A percentile compares a stretch with the other conserved stretches of the same genome.
These are phyloP conservation scores for Purpureocillium takamizusanense DNA, from an alignment of 2,329 filamentous ascomycete genomes.

Conservation along the genomic window DNA sequence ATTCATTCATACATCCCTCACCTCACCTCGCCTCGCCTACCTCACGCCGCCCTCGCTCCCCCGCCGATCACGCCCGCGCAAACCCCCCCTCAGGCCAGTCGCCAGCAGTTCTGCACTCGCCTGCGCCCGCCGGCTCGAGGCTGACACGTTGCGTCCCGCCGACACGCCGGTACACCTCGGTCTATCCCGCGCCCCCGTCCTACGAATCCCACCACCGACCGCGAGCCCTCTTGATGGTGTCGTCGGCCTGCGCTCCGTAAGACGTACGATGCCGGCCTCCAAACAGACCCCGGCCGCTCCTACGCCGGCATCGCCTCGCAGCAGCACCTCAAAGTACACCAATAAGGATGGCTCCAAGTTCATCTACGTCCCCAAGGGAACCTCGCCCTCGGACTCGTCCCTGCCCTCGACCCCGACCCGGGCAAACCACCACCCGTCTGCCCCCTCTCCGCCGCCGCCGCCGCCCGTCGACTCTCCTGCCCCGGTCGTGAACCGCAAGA, in stretches of 20 bases:
- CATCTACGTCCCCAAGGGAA: slow-evolving; percentile 53
- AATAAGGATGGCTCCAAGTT: slow-evolving; percentile 64
- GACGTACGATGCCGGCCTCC: slow-evolving; percentile 41
- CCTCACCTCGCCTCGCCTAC: background rate
- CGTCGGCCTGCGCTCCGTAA: slow-evolving; percentile 21
- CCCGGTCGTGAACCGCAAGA: slow-evolving; percentile 74
- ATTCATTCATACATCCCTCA: no score
- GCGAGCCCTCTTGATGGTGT: slow-evolving; percentile 27
- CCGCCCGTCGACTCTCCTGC: slow-evolving; percentile 22
- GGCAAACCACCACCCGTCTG: slow-evolving; percentile 13
- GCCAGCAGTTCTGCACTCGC: background rate
- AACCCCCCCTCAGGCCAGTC: background rate
- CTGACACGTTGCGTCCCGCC: slow-evolving; percentile 1
- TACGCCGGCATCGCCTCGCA: slow-evolving; percentile 41
- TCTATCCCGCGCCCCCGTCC: background rate
- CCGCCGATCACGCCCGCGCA: background rate
- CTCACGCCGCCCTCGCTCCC: background rate
- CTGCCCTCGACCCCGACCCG: slow-evolving; percentile 42
- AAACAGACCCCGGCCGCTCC: slow-evolving; percentile 39
- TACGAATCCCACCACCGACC: slow-evolving; percentile 4
- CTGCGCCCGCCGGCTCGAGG: background rate
- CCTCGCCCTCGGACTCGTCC: slow-evolving; percentile 38
- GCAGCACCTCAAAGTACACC: slow-evolving; percentile 50
- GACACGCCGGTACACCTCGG: background rate
- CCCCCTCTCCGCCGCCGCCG: slow-evolving; percentile 12